Percentiles rank a stretch among this genome's conserved stretches.
Conservation (phyloP, 2,329 filamentous ascomycete species). For the Claviceps digitariae region DNA sequence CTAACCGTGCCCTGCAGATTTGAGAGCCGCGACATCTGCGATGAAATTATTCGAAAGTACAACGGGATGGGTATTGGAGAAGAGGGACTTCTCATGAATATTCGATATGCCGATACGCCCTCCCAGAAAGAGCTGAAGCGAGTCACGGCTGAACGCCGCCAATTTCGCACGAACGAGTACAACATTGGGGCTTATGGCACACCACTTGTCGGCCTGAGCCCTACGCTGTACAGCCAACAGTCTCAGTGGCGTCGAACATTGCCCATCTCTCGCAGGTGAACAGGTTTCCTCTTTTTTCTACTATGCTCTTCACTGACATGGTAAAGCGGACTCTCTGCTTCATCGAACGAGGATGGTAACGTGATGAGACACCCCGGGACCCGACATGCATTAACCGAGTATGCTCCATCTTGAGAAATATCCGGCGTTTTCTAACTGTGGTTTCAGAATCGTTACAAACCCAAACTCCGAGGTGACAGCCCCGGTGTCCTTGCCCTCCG, state of each 20-base stretch:
- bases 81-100: constrained; percentile 74
- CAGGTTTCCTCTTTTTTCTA: constrained; percentile 3
- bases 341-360: constrained; percentile 16
- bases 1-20: constrained; percentile 44
- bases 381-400: constrained; percentile 23
- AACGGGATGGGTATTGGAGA: constrained; percentile 67
- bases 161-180: constrained; percentile 94
- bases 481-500: constrained; percentile 29
- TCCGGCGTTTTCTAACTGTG: constrained; percentile 20
- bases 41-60: constrained; percentile 75
- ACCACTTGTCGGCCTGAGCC: constrained; percentile 41
- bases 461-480: constrained; percentile 26
- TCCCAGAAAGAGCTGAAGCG: constrained; percentile 95
- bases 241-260: constrained; percentile 23
- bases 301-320: constrained; percentile 3
- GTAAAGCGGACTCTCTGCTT: constrained; percentile 14
- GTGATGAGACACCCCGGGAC: constrained; percentile 17
- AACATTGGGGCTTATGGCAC: constrained; percentile 60
- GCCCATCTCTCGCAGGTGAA: constrained; percentile 19
- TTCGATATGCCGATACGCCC: constrained; percentile 93
- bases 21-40: constrained; percentile 76
- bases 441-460: constrained; percentile 23
- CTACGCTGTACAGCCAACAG: constrained; percentile 23
- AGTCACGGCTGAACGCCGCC: constrained; percentile 84
- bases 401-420: constrained; percentile 15